Evolutionary conservation across 2,329 filamentous ascomycete genomes (phyloP).

Genomic region (Aspergillus pseudonomiae): DNA sequence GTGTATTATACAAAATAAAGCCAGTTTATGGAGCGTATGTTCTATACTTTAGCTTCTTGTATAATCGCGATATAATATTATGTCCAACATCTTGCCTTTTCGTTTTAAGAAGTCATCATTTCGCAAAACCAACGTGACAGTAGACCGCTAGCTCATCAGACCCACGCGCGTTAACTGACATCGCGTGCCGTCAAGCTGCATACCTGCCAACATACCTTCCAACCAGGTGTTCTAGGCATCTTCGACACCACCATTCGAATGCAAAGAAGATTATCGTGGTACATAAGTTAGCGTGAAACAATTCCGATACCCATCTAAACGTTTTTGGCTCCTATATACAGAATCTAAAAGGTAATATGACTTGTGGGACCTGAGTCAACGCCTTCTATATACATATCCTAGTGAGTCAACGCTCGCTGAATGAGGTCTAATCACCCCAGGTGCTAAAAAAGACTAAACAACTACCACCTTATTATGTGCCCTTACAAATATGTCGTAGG

Average conservation of each 20-base stretch:
- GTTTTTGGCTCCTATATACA: conserved; percentile 18
- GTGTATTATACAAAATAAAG: background rate
- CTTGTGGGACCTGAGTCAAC: conserved; percentile 18
- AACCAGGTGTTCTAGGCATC: background rate
- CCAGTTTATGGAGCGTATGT: background rate
- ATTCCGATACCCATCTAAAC: background rate
- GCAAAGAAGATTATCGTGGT: background rate
- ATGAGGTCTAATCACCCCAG: background rate
- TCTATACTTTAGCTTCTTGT: background rate
- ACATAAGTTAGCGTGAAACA: background rate
- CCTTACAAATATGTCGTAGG: background rate
- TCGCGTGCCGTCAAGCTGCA: background rate
- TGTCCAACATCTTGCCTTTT: background rate
- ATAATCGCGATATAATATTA: background rate
- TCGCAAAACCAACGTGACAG: background rate
- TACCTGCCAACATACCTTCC: background rate
- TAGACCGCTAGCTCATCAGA: background rate
- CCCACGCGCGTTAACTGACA: background rate
- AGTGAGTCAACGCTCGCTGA: background rate
- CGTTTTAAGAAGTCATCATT: background rate
- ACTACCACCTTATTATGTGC: background rate
- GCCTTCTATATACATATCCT: conserved; percentile 23
- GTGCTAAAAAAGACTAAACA: background rate
- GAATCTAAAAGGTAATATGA: conserved; percentile 14
- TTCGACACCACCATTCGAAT: background rate